Evolutionary conservation across 495 filamentous ascomycete species (phyloP).

Genomic region (Cladorrhinum samala): DNA sequence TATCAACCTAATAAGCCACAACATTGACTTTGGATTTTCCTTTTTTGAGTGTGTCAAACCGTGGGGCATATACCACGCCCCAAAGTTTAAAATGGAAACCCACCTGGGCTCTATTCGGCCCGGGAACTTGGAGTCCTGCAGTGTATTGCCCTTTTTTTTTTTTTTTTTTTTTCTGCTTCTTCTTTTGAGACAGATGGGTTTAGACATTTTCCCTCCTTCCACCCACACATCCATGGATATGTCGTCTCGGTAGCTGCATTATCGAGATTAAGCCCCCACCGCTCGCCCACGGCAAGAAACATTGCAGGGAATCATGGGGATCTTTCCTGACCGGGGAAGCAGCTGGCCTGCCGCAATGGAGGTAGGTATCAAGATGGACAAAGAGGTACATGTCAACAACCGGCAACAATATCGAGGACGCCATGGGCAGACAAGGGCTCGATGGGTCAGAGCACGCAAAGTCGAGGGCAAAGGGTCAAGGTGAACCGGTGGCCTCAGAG

Average conservation of each 20-base stretch:
- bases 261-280: slow-evolving; percentile 23
- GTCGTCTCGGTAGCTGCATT: slow-evolving; percentile 17
- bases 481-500: neutral
- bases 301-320: neutral
- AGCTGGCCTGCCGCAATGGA: neutral
- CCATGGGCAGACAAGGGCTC: no score
- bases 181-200: no score
- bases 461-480: neutral
- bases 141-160: no score
- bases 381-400: no score
- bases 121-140: neutral
- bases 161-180: no score
- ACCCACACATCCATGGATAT: no score
- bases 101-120: neutral
- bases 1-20: no score
- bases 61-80: neutral
- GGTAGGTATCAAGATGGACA: no score
- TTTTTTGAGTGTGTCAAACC: neutral
- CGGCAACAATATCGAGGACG: no score
- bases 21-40: neutral
- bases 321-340: neutral
- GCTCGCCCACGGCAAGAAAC: slow-evolving; percentile 1
- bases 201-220: no score
- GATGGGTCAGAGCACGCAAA: no score
- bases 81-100: neutral